phyloP scores from a whole-genome alignment of 306 rosid genomes.

The Cyclanthera cordifolia region DNA sequence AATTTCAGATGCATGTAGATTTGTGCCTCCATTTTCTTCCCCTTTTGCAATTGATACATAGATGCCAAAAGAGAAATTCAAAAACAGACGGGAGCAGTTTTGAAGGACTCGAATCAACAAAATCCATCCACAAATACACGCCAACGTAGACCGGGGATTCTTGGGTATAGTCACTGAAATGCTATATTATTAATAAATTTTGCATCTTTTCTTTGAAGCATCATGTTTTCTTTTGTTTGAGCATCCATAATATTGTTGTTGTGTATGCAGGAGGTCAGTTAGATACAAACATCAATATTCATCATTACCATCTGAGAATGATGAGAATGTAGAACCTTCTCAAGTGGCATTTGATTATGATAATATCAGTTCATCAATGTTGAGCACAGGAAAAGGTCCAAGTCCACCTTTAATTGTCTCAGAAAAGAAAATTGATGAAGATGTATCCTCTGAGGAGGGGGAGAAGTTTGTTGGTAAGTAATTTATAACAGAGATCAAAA shows the following conservation, averaged over 20 bases:
- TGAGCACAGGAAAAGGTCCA: slow-evolving; percentile 18
- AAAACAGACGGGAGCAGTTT: slow-evolving; percentile 38
- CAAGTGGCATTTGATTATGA: slow-evolving; percentile 37
- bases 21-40: neutral
- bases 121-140: slow-evolving; percentile 27
- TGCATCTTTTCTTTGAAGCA: neutral
- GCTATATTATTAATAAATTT: slow-evolving; percentile 8
- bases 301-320: slow-evolving; percentile 14
- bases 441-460: slow-evolving; percentile 17
- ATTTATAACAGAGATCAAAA: neutral
- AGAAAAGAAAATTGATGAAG: slow-evolving; percentile 19
- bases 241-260: slow-evolving; percentile 17
- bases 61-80: slow-evolving; percentile 69
- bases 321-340: slow-evolving; percentile 27
- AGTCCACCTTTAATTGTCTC: slow-evolving; percentile 19
- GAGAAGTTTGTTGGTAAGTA: slow-evolving; percentile 37
- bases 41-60: slow-evolving; percentile 25
- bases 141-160: slow-evolving; percentile 58
- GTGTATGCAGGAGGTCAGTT: slow-evolving; percentile 35
- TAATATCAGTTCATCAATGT: slow-evolving; percentile 15
- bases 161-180: slow-evolving; percentile 24
- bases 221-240: slow-evolving; percentile 13
- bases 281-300: slow-evolving; percentile 53
- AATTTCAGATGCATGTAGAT: neutral
- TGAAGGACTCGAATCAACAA: slow-evolving; percentile 30